Conservation (phyloP, 1,284 basidiomycete species). For the Austropuccinia psidii region DNA sequence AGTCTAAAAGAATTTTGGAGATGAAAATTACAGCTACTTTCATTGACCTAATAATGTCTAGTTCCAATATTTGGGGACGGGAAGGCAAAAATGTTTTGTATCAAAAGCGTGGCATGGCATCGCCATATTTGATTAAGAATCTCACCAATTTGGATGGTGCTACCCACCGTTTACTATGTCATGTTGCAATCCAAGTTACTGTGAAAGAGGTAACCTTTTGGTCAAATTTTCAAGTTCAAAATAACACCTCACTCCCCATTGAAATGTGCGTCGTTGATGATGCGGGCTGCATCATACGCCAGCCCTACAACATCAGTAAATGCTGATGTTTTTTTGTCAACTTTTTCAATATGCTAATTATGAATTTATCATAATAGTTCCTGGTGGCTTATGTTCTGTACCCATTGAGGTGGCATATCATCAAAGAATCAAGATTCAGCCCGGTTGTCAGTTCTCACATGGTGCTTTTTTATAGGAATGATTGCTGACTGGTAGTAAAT, state of each 20-base stretch:
- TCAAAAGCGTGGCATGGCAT: slow-evolving; percentile 71
- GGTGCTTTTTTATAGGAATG: background rate
- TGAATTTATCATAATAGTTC: too few relatives aligned
- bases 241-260: slow-evolving; percentile 81
- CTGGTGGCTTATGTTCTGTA: slow-evolving; percentile 80
- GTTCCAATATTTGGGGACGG: slow-evolving; percentile 62
- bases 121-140: slow-evolving; percentile 88
- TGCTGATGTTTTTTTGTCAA: too few relatives aligned
- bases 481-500: slow-evolving; percentile 19
- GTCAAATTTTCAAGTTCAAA: slow-evolving; percentile 87
- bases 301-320: slow-evolving; percentile 73
- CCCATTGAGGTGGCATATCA: slow-evolving; percentile 85
- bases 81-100: slow-evolving; percentile 64
- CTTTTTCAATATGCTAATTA: too few relatives aligned
- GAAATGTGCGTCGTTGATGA: slow-evolving; percentile 87
- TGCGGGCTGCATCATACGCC: slow-evolving; percentile 68
- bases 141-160: slow-evolving; percentile 78
- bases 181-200: slow-evolving; percentile 82
- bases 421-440: slow-evolving; percentile 75
- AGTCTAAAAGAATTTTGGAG: slow-evolving; percentile 74
- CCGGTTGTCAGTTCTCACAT: slow-evolving; percentile 66
- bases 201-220: slow-evolving; percentile 91
- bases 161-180: slow-evolving; percentile 75
- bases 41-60: slow-evolving; percentile 73
- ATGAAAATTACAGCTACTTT: slow-evolving; percentile 87